Conservation (phyloP, 176 grass and related monocot genomes). For the Cenchrus purpureus region DNA sequence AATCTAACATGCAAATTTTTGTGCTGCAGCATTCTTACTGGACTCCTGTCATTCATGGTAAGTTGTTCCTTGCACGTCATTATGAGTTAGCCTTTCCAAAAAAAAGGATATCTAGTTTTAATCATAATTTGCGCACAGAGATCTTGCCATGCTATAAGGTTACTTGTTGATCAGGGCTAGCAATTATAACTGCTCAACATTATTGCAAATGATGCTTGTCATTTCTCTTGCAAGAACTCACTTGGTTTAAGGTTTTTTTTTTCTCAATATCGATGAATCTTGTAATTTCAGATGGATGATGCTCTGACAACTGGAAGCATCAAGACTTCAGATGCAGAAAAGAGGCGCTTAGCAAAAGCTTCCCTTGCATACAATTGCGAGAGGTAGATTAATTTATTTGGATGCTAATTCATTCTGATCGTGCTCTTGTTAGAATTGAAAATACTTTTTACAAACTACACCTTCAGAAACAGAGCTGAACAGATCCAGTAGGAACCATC, state of each 20-base stretch:
- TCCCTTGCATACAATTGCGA: constrained; percentile 99
- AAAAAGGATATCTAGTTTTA: neutral
- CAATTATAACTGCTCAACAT: neutral
- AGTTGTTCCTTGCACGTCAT: constrained; percentile 37
- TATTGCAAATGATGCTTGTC: neutral
- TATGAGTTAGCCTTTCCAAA: neutral
- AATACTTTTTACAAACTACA: neutral
- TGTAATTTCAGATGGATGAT: constrained; percentile 87
- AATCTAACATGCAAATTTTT: constrained; percentile 36
- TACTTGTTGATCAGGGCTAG: neutral
- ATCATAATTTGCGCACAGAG: neutral
- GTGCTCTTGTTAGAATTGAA: neutral
- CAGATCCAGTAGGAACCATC: neutral
- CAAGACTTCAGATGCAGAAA: constrained; percentile 83
- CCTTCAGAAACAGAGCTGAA: constrained; percentile 2
- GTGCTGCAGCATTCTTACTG: constrained; percentile 91
- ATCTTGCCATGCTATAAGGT: neutral
- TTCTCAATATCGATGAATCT: constrained; percentile 16
- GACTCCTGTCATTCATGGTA: constrained; percentile 98
- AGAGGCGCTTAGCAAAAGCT: constrained; percentile 85
- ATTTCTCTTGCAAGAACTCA: neutral
- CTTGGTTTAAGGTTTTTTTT: neutral
- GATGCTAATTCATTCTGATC: neutral
- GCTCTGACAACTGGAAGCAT: constrained; percentile 96
- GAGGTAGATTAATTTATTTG: constrained; percentile 67